Evolutionary conservation across 2,329 filamentous ascomycete species (phyloP).

Genomic region (Clarireedia hainanense): DNA sequence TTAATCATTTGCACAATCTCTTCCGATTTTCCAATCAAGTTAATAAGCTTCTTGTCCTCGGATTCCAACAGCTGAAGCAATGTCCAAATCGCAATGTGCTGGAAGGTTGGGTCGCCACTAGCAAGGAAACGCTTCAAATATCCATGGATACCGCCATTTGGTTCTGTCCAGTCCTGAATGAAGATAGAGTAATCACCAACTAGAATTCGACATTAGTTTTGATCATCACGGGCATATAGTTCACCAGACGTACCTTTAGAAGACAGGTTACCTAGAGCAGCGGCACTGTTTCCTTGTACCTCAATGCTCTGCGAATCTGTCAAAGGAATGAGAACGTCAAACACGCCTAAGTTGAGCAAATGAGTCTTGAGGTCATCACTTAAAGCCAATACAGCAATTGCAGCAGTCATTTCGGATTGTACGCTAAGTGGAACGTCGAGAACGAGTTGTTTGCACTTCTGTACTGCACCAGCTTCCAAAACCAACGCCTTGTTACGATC

Average conservation of each 20-base stretch:
- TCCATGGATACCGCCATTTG: slow-evolving; percentile 88
- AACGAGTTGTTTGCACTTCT: slow-evolving; percentile 97
- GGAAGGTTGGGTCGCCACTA: slow-evolving; percentile 93
- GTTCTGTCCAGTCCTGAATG: slow-evolving; percentile 86
- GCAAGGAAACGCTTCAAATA: slow-evolving; percentile 90
- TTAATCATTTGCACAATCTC: slow-evolving; percentile 90
- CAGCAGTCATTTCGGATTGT: slow-evolving; percentile 99
- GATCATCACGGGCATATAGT: slow-evolving; percentile 4
- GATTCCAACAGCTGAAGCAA: slow-evolving; percentile 91
- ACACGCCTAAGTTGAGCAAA: slow-evolving; percentile 84
- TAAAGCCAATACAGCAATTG: slow-evolving; percentile 89
- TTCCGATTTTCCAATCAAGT: slow-evolving; percentile 79
- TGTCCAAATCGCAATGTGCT: slow-evolving; percentile 99
- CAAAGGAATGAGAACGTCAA: slow-evolving; percentile 90
- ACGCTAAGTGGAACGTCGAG: slow-evolving; percentile 88
- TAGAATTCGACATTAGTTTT: slow-evolving; percentile 40
- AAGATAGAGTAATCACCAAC: slow-evolving; percentile 97
- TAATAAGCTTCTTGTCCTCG: slow-evolving; percentile 82
- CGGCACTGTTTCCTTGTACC: slow-evolving; percentile 96
- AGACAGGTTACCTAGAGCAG: slow-evolving; percentile 88
- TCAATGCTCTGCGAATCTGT: slow-evolving; percentile 95
- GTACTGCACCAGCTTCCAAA: slow-evolving; percentile 88
- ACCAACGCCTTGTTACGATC: slow-evolving; percentile 98
- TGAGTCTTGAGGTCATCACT: slow-evolving; percentile 94
- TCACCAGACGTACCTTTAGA: slow-evolving; percentile 68